Base-by-base conservation (phyloP, 2,329 filamentous ascomycete genomes). In the Calonectria fujianensis region DNA sequence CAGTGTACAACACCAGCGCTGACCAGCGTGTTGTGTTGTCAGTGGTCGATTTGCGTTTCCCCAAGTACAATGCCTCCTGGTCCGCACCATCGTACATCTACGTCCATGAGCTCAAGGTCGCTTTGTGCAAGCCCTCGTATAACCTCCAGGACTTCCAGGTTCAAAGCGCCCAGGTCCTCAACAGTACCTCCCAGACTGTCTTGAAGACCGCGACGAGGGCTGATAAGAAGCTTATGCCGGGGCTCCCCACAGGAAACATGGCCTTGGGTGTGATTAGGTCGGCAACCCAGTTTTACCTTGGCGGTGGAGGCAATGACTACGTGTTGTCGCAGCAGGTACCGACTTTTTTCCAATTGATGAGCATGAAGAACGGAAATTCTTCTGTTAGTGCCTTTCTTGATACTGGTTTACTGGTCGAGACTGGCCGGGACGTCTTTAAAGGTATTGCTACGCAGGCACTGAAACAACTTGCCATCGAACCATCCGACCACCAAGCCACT, bases 331-430 rank as follows among this genome's bases (percentile, higher is more conserved):
- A 74, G 27, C 74, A 75, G 27, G 79, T 81, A 1, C 78, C 76
- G 6, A 78, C 79, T 0, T 81, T 82, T 39, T 82, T 82, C 27
- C 79, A 79, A 20, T 72, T 82, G 37, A 81, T 82, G 79, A 73
- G 76, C 13, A 77, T 80, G 75, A 79, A 77, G 54, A 74, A 70
- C 54, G 75, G 54, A 6, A 74, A 75, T 32, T 48, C 68, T 4
- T 70, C 73, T 0, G 59, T 75, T 4, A 65, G 73, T 4, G 67
- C 75, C 10, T 78, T 77, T 45, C 65, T 78, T 32, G 75, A 78
- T 61, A 54, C 73, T 1, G 54, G 74, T 11, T 45, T 77, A 29
- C 68, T 78, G 13, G 50, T 73, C n/a, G n/a, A 71, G 11, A 77
- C 73, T 18, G 75, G 70, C n/a, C 59, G 59, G 41, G 45, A 64